Base-by-base conservation (phyloP, 2,329 filamentous ascomycete species). In the Penicillium sp. region DNA sequence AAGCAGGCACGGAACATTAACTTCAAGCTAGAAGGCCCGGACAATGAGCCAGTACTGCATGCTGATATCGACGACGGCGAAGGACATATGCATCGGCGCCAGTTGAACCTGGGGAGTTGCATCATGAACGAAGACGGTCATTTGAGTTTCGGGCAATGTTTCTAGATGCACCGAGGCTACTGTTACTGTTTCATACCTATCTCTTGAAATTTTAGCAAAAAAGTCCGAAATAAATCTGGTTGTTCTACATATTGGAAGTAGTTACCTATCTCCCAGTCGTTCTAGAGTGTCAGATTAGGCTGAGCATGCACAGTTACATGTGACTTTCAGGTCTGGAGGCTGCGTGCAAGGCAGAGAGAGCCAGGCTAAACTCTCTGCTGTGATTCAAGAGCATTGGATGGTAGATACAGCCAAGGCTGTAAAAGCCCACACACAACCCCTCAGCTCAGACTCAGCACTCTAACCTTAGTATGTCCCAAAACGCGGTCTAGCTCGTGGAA, bases 71-170 rank as follows among this genome's bases (percentile, higher is more conserved):
- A 41, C 9, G 53, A 56, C n/a, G 50, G 52, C 3, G 30, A 46
- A 4, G 57, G 58, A n/a, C 30, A 33, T 11, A 19, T 43, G 1
- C 39, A 44, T n/a, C 40, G 42, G 1, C 49, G 54, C 6, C 13
- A 34, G 10, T 46, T 61, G 27, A 60, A 61, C 16, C 41, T 61
- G 46, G 54, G 39, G 5, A 29, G 46, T 13, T 61, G 59, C 30
- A 60, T 61, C 41, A 61, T 59, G 42, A 61, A 61, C 12, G 53
- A 53, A 34, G 49, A 59, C 41, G 57, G 57, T 4, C 34, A 39
- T n/a, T 37, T 60, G 34, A 42, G 41, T 9, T 61, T 46, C 42
- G 58, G 60, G 59, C 52, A 53, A 29, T 61, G 57, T 48, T 59
- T 59, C 45, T 59, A 58, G 9, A 18, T 30, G 18, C 10, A 18